Evolutionary conservation across 1,284 basidiomycete species (phyloP).

Genomic region (Moesziomyces parantarcticus): DNA sequence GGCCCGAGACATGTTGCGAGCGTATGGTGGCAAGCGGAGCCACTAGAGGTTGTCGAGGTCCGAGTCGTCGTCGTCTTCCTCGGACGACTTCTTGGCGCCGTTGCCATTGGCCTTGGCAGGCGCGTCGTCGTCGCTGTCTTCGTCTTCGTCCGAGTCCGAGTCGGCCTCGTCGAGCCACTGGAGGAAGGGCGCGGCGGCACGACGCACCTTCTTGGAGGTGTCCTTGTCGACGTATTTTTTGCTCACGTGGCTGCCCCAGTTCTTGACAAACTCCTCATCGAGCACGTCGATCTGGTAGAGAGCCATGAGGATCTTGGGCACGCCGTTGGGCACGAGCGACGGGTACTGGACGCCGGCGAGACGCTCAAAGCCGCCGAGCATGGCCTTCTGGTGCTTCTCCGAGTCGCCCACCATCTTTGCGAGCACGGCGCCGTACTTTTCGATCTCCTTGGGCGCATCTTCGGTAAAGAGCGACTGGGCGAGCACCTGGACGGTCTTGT

Average conservation of each 20-base stretch:
- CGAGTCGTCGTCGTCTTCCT: slow-evolving; percentile 60
- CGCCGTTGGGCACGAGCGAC: slow-evolving; percentile 67
- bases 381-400: slow-evolving; percentile 94
- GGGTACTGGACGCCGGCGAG: slow-evolving; percentile 63
- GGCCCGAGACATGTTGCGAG: too few relatives aligned
- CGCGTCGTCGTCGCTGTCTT: slow-evolving; percentile 39
- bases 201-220: slow-evolving; percentile 91
- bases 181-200: slow-evolving; percentile 93
- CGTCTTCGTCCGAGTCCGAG: slow-evolving; percentile 60
- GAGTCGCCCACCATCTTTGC: slow-evolving; percentile 74
- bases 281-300: slow-evolving; percentile 93
- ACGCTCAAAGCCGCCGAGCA: slow-evolving; percentile 74
- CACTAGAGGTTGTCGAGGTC: slow-evolving; percentile 60
- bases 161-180: slow-evolving; percentile 67
- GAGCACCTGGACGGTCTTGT: slow-evolving; percentile 87
- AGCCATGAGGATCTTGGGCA: slow-evolving; percentile 94
- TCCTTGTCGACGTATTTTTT: slow-evolving; percentile 97
- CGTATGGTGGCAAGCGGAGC: too few relatives aligned
- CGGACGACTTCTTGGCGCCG: slow-evolving; percentile 26
- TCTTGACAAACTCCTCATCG: slow-evolving; percentile 87
- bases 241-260: slow-evolving; percentile 97
- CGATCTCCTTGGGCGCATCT: slow-evolving; percentile 80
- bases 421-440: slow-evolving; percentile 80
- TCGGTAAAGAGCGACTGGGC: slow-evolving; percentile 88
- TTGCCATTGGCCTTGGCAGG: slow-evolving; percentile 24